phyloP scores from a whole-genome alignment of 768 basidiomycete genomes.

The Leucogyrophana mollusca region DNA sequence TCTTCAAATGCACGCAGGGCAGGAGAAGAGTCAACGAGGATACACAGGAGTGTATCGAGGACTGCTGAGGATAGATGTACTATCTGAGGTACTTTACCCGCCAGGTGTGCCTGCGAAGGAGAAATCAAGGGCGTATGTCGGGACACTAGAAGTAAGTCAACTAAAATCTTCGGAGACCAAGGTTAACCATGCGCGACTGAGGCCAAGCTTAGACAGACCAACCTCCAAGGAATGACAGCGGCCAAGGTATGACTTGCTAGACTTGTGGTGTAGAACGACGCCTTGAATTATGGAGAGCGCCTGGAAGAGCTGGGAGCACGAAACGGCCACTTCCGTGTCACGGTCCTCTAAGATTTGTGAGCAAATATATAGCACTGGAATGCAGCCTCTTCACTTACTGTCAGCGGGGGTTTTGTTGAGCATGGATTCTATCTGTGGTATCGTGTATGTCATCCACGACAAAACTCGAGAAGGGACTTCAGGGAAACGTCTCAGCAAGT shows the following conservation, averaged over 20 bases:
- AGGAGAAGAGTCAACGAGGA: constrained; percentile 81
- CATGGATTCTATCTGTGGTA: constrained; percentile 47
- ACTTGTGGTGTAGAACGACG: constrained; percentile 61
- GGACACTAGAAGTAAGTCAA: constrained; percentile 69
- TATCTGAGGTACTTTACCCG: constrained; percentile 12
- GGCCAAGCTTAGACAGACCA: constrained; percentile 11
- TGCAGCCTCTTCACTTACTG: constrained; percentile 25
- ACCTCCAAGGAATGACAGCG: constrained; percentile 71
- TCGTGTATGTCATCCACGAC: constrained; percentile 56
- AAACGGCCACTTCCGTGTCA: constrained; percentile 43
- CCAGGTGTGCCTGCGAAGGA: constrained; percentile 20
- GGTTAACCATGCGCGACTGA: background rate
- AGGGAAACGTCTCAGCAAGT: constrained; percentile 7
- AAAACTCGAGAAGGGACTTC: constrained; percentile 71
- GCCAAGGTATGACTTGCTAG: constrained; percentile 70
- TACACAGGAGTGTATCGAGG: constrained; percentile 82
- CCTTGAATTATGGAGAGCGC: constrained; percentile 77
- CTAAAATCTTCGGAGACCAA: constrained; percentile 52
- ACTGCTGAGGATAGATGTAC: constrained; percentile 66
- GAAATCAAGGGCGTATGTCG: constrained; percentile 51
- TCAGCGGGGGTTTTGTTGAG: constrained; percentile 46
- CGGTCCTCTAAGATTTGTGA: constrained; percentile 34
- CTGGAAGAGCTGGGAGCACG: constrained; percentile 55
- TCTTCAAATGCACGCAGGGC: constrained; percentile 81
- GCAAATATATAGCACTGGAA: background rate